phyloP scores from a whole-genome alignment of 176 grass and related monocot genomes.

The Neostapfia colusana region DNA sequence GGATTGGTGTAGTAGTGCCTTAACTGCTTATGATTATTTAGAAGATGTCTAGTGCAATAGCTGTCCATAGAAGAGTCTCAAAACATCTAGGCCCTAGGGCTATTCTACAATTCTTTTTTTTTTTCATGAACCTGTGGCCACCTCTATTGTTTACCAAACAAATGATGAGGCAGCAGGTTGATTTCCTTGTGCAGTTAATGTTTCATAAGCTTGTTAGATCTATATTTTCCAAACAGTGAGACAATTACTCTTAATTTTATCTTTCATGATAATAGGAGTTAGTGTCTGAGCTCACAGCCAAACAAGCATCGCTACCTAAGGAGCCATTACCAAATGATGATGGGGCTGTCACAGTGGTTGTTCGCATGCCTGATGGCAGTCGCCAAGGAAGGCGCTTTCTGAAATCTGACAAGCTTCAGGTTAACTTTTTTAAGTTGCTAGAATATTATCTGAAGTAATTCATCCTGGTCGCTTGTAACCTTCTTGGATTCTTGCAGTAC shows the following conservation, averaged over 20 bases:
- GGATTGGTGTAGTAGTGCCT: neutral
- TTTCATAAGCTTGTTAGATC: constrained; percentile 21
- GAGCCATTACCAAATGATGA: constrained; percentile 76
- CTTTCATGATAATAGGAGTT: constrained; percentile 59
- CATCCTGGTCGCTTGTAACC: constrained; percentile 28
- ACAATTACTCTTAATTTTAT: constrained; percentile 10
- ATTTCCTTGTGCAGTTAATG: constrained; percentile 13
- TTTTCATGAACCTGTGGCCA: neutral
- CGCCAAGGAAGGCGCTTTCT: constrained; percentile 76
- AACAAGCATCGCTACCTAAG: constrained; percentile 74
- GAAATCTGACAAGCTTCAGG: constrained; percentile 92
- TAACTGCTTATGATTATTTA: constrained; percentile 1
- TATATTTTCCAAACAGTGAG: neutral
- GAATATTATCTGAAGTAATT: constrained; percentile 20
- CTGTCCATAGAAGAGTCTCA: neutral
- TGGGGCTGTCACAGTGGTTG: constrained; percentile 80
- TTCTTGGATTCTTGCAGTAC: constrained; percentile 54
- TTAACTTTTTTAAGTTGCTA: constrained; percentile 36
- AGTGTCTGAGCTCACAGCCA: constrained; percentile 72
- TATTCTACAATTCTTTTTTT: too few species aligned
- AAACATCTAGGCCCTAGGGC: neutral
- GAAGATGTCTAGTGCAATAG: neutral
- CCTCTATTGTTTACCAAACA: neutral
- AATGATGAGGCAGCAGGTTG: constrained; percentile 6
- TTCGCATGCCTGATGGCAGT: constrained; percentile 87